phyloP scores from a whole-genome alignment of 2,329 filamentous ascomycete genomes.

The Elsinoe necatrix region DNA sequence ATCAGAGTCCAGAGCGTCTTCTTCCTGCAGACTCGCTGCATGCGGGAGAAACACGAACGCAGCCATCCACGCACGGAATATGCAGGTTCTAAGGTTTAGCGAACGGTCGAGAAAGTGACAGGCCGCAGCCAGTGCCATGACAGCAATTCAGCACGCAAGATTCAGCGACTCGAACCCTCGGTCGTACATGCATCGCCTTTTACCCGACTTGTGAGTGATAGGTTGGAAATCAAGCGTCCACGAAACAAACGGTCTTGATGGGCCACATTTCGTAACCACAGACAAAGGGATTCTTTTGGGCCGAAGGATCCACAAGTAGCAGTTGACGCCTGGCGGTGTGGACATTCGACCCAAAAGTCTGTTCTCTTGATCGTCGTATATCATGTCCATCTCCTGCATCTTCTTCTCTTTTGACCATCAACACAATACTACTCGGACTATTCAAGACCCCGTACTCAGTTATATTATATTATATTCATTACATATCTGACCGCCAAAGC shows the following conservation, averaged over 20 bases:
- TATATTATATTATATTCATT: not conserved
- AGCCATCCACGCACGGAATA: not conserved
- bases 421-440: not conserved
- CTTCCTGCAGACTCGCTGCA: not conserved
- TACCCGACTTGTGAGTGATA: not conserved
- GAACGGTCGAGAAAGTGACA: slow-evolving; percentile 13
- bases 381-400: slow-evolving; percentile 7
- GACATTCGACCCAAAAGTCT: slow-evolving; percentile 1
- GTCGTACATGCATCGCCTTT: not conserved
- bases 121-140: slow-evolving; percentile 1
- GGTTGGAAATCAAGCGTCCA: not conserved
- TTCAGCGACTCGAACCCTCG: not conserved
- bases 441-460: too few relatives aligned
- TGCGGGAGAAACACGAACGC: not conserved
- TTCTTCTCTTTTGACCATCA: not conserved
- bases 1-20: not conserved
- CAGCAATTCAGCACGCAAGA: slow-evolving; percentile 4
- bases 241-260: slow-evolving; percentile 12
- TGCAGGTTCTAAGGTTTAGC: slow-evolving; percentile 6
- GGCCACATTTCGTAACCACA: slow-evolving; percentile 12
- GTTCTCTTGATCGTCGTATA: slow-evolving; percentile 7
- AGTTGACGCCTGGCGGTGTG: slow-evolving; percentile 13
- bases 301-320: slow-evolving; percentile 10
- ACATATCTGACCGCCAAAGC: slow-evolving; percentile 8
- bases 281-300: slow-evolving; percentile 7